phyloP scores from a whole-genome alignment of 2,329 filamentous ascomycete species.

The Lachnellula hyalina region DNA sequence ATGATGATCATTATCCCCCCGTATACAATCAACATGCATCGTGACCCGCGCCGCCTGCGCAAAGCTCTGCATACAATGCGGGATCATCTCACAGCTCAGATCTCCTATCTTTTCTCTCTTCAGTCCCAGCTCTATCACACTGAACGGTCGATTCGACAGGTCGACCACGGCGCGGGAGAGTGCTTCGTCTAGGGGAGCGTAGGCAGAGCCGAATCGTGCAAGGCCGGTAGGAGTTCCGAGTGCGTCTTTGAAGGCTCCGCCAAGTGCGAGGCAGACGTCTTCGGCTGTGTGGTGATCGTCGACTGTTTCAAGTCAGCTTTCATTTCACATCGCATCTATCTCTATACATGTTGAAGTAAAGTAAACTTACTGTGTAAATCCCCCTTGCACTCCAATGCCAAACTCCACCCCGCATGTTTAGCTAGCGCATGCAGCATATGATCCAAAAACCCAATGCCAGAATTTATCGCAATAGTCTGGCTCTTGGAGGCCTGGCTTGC shows the following conservation, averaged over 20 bases:
- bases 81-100: constrained; percentile 92
- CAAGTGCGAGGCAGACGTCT: constrained; percentile 89
- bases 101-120: constrained; percentile 91
- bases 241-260: constrained; percentile 74
- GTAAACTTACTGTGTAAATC: constrained; percentile 75
- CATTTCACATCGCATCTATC: neutral
- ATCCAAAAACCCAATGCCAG: constrained; percentile 95
- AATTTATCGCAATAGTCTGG: constrained; percentile 82
- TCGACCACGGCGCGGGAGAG: constrained; percentile 92
- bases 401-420: constrained; percentile 92
- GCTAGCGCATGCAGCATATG: constrained; percentile 97
- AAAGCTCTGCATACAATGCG: constrained; percentile 92
- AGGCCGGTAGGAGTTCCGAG: constrained; percentile 75
- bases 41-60: constrained; percentile 85
- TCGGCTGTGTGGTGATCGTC: constrained; percentile 99
- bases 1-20: constrained; percentile 93
- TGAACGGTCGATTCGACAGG: constrained; percentile 85
- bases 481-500: constrained; percentile 79
- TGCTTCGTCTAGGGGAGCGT: constrained; percentile 91
- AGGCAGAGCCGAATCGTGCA: constrained; percentile 85
- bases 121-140: constrained; percentile 77
- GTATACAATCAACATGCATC: constrained; percentile 88
- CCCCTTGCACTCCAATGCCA: constrained; percentile 76
- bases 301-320: constrained; percentile 46
- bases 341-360: neutral